Percentiles rank a stretch among this genome's conserved stretches.
phyloP scores from a whole-genome alignment of 768 basidiomycete species.

The Xerocomus potaroensis region DNA sequence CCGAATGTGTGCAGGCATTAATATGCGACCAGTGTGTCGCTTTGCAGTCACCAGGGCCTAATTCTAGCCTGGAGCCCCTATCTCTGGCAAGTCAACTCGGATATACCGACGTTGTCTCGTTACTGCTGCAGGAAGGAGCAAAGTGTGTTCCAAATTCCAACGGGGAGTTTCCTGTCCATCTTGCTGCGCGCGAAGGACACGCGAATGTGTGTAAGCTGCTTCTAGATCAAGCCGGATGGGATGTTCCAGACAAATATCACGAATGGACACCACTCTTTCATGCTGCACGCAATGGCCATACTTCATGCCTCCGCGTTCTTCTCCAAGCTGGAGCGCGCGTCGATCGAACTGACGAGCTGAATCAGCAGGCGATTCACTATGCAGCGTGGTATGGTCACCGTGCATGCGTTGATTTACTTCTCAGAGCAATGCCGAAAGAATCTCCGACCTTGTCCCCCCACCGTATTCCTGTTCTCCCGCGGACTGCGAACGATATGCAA shows the following conservation, averaged over 20 bases:
- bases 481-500: constrained; percentile 30
- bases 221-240: constrained; percentile 72
- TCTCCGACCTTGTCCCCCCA: constrained; percentile 13
- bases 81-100: constrained; percentile 90
- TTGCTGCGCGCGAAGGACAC: constrained; percentile 92
- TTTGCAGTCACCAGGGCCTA: constrained; percentile 51
- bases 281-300: constrained; percentile 83
- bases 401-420: constrained; percentile 57
- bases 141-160: constrained; percentile 82
- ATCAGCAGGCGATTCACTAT: constrained; percentile 84
- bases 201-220: constrained; percentile 77
- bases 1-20: constrained; percentile 79
- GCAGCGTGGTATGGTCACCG: constrained; percentile 95
- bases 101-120: constrained; percentile 72
- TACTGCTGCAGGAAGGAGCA: constrained; percentile 77
- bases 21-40: constrained; percentile 66
- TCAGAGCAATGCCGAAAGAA: constrained; percentile 35
- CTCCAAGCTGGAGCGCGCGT: constrained; percentile 76
- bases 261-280: constrained; percentile 98
- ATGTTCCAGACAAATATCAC: constrained; percentile 91
- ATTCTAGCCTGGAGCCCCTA: constrained; percentile 76
- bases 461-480: constrained; percentile 19
- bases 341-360: constrained; percentile 77
- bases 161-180: constrained; percentile 95
- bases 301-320: constrained; percentile 69